Percentiles rank a stretch among this genome's conserved stretches.
phyloP scores from a whole-genome alignment of 2,329 filamentous ascomycete species.

The Dichotomopilus funicola region DNA sequence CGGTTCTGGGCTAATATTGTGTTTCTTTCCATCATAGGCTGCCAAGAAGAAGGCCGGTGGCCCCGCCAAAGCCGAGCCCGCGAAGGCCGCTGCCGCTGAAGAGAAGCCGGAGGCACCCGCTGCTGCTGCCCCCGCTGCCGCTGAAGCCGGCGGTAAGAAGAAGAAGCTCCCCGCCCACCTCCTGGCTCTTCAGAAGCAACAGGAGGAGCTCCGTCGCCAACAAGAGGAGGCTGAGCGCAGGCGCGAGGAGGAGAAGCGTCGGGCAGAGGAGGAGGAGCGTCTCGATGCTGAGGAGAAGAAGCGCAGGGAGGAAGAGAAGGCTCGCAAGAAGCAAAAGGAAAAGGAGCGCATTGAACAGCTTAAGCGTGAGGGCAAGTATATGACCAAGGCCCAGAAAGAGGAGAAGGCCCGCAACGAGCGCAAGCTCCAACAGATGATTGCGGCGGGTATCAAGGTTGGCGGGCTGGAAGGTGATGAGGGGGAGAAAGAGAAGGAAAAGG shows the following conservation, averaged over 20 bases:
- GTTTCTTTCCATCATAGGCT: slow-evolving; percentile 44
- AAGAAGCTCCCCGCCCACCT: slow-evolving; percentile 83
- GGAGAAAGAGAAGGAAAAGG: slow-evolving; percentile 48
- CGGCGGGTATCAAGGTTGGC: slow-evolving; percentile 66
- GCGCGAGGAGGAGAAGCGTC: slow-evolving; percentile 57
- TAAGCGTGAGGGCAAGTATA: slow-evolving; percentile 80
- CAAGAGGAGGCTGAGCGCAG: slow-evolving; percentile 57
- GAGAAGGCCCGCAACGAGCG: slow-evolving; percentile 72
- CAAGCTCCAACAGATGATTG: slow-evolving; percentile 80
- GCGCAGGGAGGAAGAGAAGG: slow-evolving; percentile 65
- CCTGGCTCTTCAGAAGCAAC: slow-evolving; percentile 69
- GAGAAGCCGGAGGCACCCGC: slow-evolving; percentile 41
- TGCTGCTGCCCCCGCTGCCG: slow-evolving; percentile 34
- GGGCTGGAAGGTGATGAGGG: slow-evolving; percentile 47
- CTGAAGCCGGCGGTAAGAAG: slow-evolving; percentile 60
- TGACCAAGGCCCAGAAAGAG: slow-evolving; percentile 80
- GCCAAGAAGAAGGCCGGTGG: slow-evolving; percentile 71
- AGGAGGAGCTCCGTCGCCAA: slow-evolving; percentile 63
- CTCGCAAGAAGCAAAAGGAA: slow-evolving; percentile 76
- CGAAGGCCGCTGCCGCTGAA: slow-evolving; percentile 45
- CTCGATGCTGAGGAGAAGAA: slow-evolving; percentile 60
- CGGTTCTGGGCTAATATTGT: neutral
- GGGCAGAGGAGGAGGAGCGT: slow-evolving; percentile 59
- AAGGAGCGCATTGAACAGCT: slow-evolving; percentile 81
- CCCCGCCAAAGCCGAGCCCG: slow-evolving; percentile 45